Evolutionary conservation across 345 rosid species (phyloP), one percentile per base, ranked within the genome.

Genomic region (Gossypium bickii): DNA sequence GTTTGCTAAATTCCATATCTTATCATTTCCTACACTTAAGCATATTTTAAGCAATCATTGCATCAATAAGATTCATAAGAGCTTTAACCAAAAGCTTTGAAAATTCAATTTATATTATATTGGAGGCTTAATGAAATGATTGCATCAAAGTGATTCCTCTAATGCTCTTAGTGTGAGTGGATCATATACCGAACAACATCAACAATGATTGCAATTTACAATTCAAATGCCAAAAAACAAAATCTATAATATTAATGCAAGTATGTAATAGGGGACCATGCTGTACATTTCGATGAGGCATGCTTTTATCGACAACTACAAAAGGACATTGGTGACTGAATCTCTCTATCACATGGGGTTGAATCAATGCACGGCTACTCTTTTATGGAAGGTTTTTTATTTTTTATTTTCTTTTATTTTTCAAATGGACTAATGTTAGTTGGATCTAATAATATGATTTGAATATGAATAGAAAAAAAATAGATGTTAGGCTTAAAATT

Each of bases 281-380:
- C 72, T 81, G 64, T 67, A 69, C 41, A 73, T 74, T 76, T 77
- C 9, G 57, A 79, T 24, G 62, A 69, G 74, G 72, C 80, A 34
- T 82, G 87, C 87, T 86, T 83, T 86, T 34, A 86, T 86, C 80
- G 84, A 80, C 89, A 82, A 70, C 84, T 82, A 80, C 82, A 72
- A 83, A 83, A 86, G 77, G 72, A 34, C 61, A 72, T 75, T 27
- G 59, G 41, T 34, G 41, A 34, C 41, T 20, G 53, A 45, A 70
- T 80, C 73, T 73, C 76, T 77, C 55, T 74, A 70, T 78, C 87
- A 82, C 85, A 78, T 83, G 81, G 81, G 81, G 76, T 68, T 20
- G 78, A 64, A 34, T 72, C 41, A 74, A 78, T 82, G 84, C 85
- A 78, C 77, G 84, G 76, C 77, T 52, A 67, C 53, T 38, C 41